A percentile compares a stretch with the other conserved stretches of the same genome.
Conservation (phyloP, 768 basidiomycete genomes). For the Leucogyrophana mollusca region DNA sequence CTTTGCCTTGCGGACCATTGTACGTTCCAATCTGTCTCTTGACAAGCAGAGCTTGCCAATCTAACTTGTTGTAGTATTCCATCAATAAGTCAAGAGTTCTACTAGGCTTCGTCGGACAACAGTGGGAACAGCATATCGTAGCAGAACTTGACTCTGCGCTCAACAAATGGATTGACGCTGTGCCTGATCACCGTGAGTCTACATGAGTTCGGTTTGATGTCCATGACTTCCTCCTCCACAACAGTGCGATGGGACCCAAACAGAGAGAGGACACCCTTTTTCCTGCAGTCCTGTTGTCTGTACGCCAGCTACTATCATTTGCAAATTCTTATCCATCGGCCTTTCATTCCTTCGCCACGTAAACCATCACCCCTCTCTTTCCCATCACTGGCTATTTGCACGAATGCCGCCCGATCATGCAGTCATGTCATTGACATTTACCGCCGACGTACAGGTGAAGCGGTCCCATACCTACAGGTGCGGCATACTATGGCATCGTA, state of each 20-base stretch:
- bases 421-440: slow-evolving; percentile 68
- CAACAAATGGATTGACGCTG: slow-evolving; percentile 74
- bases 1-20: slow-evolving; percentile 61
- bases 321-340: slow-evolving; percentile 74
- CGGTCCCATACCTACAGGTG: slow-evolving; percentile 30
- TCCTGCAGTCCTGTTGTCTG: slow-evolving; percentile 51
- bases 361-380: slow-evolving; percentile 48
- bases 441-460: slow-evolving; percentile 30
- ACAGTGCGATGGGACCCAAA: slow-evolving; percentile 46
- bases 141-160: slow-evolving; percentile 73
- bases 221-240: neutral
- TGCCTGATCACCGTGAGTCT: slow-evolving; percentile 46
- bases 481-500: neutral
- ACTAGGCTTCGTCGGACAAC: slow-evolving; percentile 44
- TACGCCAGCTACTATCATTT: slow-evolving; percentile 54
- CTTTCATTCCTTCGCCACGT: slow-evolving; percentile 68
- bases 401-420: slow-evolving; percentile 79
- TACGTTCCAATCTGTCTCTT: slow-evolving; percentile 26
- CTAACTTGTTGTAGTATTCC: slow-evolving; percentile 52
- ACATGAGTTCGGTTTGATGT: slow-evolving; percentile 8
- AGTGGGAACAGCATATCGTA: slow-evolving; percentile 67
- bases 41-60: no score
- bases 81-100: slow-evolving; percentile 62
- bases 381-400: slow-evolving; percentile 77
- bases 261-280: slow-evolving; percentile 34